Evolutionary conservation across 2,329 filamentous ascomycete species (phyloP).

Genomic region (Huntiella omanensis): DNA sequence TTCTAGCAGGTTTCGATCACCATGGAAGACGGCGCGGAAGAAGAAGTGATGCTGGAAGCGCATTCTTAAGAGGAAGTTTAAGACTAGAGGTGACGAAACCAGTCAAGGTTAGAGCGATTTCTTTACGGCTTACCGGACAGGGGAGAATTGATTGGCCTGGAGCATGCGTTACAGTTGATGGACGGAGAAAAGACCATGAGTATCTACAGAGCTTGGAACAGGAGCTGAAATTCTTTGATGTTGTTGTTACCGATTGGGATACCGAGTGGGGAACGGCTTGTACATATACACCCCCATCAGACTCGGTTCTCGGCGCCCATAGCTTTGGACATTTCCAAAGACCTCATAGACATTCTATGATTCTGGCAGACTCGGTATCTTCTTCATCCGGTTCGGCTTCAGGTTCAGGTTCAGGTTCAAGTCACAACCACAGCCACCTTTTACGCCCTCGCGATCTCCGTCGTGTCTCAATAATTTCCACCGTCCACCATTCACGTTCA

Average conservation of each 20-base stretch:
- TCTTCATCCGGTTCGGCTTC: not conserved
- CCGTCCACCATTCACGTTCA: conserved; percentile 43
- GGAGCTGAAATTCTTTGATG: conserved; percentile 83
- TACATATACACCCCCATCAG: conserved; percentile 22
- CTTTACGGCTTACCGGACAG: conserved; percentile 67
- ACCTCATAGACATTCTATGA: not conserved
- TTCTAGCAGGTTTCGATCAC: conserved; percentile 62
- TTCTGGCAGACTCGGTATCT: conserved; percentile 3
- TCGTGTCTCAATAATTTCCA: conserved; percentile 2
- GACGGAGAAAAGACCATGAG: conserved; percentile 67
- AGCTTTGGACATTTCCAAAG: not conserved
- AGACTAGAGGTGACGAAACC: conserved; percentile 71
- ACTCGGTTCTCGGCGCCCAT: not conserved
- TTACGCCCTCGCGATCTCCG: not conserved
- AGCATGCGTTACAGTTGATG: conserved; percentile 74
- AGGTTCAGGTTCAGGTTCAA: not conserved
- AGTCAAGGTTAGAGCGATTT: conserved; percentile 81
- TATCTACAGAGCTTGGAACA: conserved; percentile 56
- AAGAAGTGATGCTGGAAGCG: conserved; percentile 45
- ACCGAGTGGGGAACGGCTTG: conserved; percentile 45
- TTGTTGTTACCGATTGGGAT: conserved; percentile 41
- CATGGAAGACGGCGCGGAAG: conserved; percentile 32
- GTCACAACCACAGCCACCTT: not conserved
- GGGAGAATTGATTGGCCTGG: conserved; percentile 93
- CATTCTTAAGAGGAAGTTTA: conserved; percentile 69